A percentile compares a stretch with the other conserved stretches of the same genome.
Evolutionary conservation across 768 basidiomycete genomes (phyloP).

Genomic region (Pleurotus salmoneostramineus): DNA sequence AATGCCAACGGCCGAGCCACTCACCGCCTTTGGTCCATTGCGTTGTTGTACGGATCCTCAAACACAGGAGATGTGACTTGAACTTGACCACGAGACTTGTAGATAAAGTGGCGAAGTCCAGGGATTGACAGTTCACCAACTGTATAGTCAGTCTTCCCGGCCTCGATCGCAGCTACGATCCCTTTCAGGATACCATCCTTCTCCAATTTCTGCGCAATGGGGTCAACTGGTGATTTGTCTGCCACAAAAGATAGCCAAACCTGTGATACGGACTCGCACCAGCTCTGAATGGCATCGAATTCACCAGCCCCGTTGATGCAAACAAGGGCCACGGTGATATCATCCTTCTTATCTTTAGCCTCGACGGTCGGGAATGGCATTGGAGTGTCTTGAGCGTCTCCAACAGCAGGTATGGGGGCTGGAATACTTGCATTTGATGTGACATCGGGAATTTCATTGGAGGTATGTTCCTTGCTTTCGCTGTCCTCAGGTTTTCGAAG

Average conservation of each 20-base stretch:
- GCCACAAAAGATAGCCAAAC: constrained; percentile 27
- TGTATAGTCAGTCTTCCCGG: constrained; percentile 57
- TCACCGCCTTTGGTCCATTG: constrained; percentile 59
- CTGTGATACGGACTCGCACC: constrained; percentile 66
- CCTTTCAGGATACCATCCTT: constrained; percentile 52
- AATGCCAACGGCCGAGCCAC: constrained; percentile 5
- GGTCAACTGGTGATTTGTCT: background rate
- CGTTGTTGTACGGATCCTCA: constrained; percentile 77
- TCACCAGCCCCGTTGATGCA: constrained; percentile 82
- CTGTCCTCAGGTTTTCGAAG: constrained; percentile 39
- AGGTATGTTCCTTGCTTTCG: constrained; percentile 13
- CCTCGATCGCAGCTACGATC: constrained; percentile 41
- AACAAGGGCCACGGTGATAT: constrained; percentile 58
- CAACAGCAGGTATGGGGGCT: background rate
- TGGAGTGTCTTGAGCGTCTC: background rate
- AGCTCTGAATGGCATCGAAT: constrained; percentile 76
- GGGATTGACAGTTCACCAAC: constrained; percentile 81
- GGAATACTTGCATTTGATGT: background rate
- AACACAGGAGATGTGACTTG: constrained; percentile 86
- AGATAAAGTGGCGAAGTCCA: constrained; percentile 90
- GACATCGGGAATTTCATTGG: constrained; percentile 6
- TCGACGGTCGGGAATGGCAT: background rate
- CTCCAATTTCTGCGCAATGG: constrained; percentile 51
- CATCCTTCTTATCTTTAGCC: background rate
- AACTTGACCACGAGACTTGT: constrained; percentile 86